Evolutionary conservation across 495 filamentous ascomycete species (phyloP).

Genomic region (Aspergillus asperescens): DNA sequence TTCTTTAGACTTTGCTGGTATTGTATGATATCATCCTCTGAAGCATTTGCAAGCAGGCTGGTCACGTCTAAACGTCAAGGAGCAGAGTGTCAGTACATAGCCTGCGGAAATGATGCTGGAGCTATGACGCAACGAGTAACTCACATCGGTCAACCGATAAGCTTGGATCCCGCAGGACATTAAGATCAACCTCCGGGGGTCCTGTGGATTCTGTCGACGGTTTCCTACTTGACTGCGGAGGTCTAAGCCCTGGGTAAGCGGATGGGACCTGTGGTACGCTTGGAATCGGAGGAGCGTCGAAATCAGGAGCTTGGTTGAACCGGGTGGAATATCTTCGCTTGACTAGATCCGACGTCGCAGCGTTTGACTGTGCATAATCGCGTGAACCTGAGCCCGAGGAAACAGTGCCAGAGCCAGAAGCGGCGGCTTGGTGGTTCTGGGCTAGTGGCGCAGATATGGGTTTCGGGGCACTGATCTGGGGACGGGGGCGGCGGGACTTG

Average conservation of each 20-base stretch:
- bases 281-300: slow-evolving; percentile 66
- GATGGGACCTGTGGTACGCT: slow-evolving; percentile 47
- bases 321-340: slow-evolving; percentile 90
- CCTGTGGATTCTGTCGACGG: slow-evolving; percentile 38
- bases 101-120: background rate
- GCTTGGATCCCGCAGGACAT: slow-evolving; percentile 72
- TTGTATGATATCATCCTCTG: slow-evolving; percentile 86
- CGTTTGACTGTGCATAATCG: slow-evolving; percentile 31
- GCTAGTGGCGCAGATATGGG: slow-evolving; percentile 66
- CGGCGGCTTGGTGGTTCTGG: slow-evolving; percentile 28
- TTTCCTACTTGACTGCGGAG: slow-evolving; percentile 43
- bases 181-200: slow-evolving; percentile 56
- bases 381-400: slow-evolving; percentile 25
- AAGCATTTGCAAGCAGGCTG: slow-evolving; percentile 76
- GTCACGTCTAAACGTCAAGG: slow-evolving; percentile 57
- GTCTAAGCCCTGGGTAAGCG: slow-evolving; percentile 44
- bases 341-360: slow-evolving; percentile 82
- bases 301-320: slow-evolving; percentile 74
- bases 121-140: slow-evolving; percentile 10
- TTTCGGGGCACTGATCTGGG: slow-evolving; percentile 76
- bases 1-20: slow-evolving; percentile 73
- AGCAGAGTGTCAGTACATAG: slow-evolving; percentile 1
- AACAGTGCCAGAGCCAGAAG: slow-evolving; percentile 18
- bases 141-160: slow-evolving; percentile 61
- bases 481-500: slow-evolving; percentile 66